Conservation (phyloP, 2,329 filamentous ascomycete genomes). For the Fusarium siculi region DNA sequence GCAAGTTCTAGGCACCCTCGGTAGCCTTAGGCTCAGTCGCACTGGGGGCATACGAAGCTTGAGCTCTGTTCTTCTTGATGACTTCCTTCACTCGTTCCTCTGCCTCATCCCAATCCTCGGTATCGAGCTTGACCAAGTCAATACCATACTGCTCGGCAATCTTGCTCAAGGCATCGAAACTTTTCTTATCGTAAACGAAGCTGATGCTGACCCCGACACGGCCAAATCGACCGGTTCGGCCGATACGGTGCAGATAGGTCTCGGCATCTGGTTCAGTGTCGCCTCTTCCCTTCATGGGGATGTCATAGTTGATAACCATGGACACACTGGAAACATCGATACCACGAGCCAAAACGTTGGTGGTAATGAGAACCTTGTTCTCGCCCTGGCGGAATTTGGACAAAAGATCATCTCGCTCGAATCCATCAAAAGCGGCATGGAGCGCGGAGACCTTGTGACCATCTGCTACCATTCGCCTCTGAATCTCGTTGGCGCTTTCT, state of each 20-base stretch:
- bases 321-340: conserved; percentile 93
- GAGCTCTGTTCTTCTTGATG: conserved; percentile 76
- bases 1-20: conserved; percentile 46
- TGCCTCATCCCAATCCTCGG: conserved; percentile 89
- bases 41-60: conserved; percentile 63
- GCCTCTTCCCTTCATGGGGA: conserved; percentile 78
- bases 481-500: conserved; percentile 85
- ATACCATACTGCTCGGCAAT: conserved; percentile 86
- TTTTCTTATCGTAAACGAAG: conserved; percentile 88
- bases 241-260: conserved; percentile 98
- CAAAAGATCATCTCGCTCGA: conserved; percentile 84
- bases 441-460: conserved; percentile 92
- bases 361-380: conserved; percentile 97
- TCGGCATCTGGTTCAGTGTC: conserved; percentile 90
- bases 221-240: conserved; percentile 94
- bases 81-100: conserved; percentile 84
- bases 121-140: conserved; percentile 82
- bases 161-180: conserved; percentile 80
- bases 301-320: conserved; percentile 98
- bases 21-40: conserved; percentile 51
- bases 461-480: conserved; percentile 85
- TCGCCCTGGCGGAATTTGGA: conserved; percentile 86
- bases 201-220: conserved; percentile 96
- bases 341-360: conserved; percentile 94
- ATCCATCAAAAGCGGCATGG: conserved; percentile 87